phyloP scores from a whole-genome alignment of 495 filamentous ascomycete species.

The Lophiostoma macrostomum region DNA sequence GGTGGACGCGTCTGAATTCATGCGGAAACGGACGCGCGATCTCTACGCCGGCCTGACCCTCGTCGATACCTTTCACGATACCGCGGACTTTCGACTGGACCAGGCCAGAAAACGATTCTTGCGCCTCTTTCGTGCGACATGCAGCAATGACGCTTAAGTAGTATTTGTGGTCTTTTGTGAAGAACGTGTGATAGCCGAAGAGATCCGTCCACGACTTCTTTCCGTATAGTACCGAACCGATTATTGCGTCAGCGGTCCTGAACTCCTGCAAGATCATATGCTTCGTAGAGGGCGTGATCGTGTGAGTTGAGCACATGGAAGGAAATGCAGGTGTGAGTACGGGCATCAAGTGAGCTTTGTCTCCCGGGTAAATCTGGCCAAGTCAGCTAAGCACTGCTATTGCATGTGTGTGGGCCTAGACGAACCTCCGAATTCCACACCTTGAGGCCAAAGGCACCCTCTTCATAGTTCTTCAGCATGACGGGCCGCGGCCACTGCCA shows the following conservation, averaged over 20 bases:
- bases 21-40: constrained; percentile 92
- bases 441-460: constrained; percentile 71
- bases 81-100: constrained; percentile 90
- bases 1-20: constrained; percentile 77
- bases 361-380: constrained; percentile 69
- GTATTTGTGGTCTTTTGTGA: constrained; percentile 88
- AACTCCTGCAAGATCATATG: constrained; percentile 78
- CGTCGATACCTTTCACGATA: constrained; percentile 76
- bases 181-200: constrained; percentile 85
- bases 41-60: constrained; percentile 62
- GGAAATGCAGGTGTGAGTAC: constrained; percentile 95
- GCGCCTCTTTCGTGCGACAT: constrained; percentile 78
- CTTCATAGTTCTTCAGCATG: constrained; percentile 82
- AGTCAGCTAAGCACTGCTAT: neutral
- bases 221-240: constrained; percentile 74
- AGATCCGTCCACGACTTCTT: constrained; percentile 79
- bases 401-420: neutral
- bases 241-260: constrained; percentile 69
- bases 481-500: constrained; percentile 96
- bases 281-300: constrained; percentile 82
- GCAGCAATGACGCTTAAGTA: constrained; percentile 88
- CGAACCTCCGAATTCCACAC: constrained; percentile 91
- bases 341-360: constrained; percentile 87
- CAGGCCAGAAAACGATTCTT: constrained; percentile 82
- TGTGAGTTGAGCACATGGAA: constrained; percentile 95